Base-by-base conservation (phyloP, 1,139 yeast genomes). In the Yamadazyma taylorii region DNA sequence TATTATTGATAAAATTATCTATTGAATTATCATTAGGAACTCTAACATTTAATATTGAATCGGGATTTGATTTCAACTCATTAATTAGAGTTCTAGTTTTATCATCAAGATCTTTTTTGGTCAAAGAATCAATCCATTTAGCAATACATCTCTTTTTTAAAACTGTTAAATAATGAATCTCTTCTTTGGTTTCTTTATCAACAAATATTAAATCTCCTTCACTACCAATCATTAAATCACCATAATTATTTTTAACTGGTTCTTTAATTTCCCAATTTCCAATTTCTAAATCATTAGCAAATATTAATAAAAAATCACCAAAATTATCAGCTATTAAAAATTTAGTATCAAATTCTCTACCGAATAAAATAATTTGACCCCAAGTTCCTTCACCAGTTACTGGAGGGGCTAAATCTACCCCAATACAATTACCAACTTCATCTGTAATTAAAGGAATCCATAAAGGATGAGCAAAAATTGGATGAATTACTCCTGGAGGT, bases 381-480 rank as follows among this genome's bases (percentile, higher is more conserved):
- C 80, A 74, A 31, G 63, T 69, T 23, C 96, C 96, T 0, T 42
- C 36, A 1, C 65, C 63, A 13, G 66, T 62, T 3, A 79, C 69
- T 3, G 87, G 96, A 1, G 97, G 97, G 2, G 92, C 85, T 43
- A 90, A 69, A 60, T 90, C 97, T 11, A 90, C 72, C 34, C 90
- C 97, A 37, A 90, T 81, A 55, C 88, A 88, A 62, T 90, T 90
- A 14, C 97, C 97, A 9, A 85, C 82, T 42, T 79, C 81, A 57
- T 90, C 97, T 10, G 95, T 86, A 15, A 88, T 78, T 31, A 90
- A 61, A 2, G 97, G 97, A 38, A 90, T 82, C 97, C 97, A 90
- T 54, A 77, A 79, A 5, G 88, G 81, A 58, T 88, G 89, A 2
- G 96, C 92, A 62, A 86, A 90, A 1, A 78, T 79, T 3, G 75